These are phyloP conservation scores for Aschersonia sp. DNA, from an alignment of 2,329 filamentous ascomycete species.

Conservation along the genomic window DNA sequence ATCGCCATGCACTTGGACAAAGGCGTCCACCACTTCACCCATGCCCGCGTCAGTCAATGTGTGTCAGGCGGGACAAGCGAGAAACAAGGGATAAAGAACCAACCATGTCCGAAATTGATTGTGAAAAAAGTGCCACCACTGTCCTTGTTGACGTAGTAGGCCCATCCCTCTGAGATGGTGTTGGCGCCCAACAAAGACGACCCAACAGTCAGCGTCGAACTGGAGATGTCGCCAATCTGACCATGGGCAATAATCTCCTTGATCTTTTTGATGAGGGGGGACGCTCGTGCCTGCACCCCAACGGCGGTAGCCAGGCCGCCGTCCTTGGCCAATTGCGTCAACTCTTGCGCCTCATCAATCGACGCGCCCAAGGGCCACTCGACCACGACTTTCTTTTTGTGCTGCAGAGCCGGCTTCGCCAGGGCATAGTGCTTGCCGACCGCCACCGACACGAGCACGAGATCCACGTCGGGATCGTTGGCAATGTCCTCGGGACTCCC, in stretches of 20 bases:
- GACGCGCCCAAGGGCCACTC: conserved; percentile 39
- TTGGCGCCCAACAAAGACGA: conserved; percentile 6
- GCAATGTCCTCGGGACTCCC: conserved; percentile 29
- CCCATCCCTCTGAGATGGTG: conserved; percentile 3
- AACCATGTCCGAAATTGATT: conserved; percentile 11
- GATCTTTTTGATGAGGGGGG: conserved; percentile 1
- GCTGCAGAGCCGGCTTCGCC: conserved; percentile 24
- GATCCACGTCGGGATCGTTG: conserved; percentile 29
- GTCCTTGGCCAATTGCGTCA: conserved; percentile 11
- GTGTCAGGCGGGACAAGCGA: too few species aligned
- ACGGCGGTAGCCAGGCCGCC: not conserved
- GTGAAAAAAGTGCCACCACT: conserved; percentile 11
- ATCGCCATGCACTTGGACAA: not conserved
- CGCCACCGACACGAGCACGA: conserved; percentile 34
- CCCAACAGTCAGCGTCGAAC: not conserved
- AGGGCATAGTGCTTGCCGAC: conserved; percentile 32
- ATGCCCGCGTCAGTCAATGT: not conserved
- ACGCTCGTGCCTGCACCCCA: not conserved
- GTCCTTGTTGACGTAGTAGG: conserved; percentile 11
- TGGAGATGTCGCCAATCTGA: conserved; percentile 4
- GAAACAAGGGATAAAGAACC: not conserved
- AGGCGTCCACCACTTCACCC: not conserved
- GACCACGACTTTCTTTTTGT: conserved; percentile 34
- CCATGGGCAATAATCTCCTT: conserved; percentile 6
- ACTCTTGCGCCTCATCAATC: conserved; percentile 19